These are phyloP conservation scores for Penicillium sp. DNA, from an alignment of 2,329 filamentous ascomycete genomes.

Conservation along the genomic window DNA sequence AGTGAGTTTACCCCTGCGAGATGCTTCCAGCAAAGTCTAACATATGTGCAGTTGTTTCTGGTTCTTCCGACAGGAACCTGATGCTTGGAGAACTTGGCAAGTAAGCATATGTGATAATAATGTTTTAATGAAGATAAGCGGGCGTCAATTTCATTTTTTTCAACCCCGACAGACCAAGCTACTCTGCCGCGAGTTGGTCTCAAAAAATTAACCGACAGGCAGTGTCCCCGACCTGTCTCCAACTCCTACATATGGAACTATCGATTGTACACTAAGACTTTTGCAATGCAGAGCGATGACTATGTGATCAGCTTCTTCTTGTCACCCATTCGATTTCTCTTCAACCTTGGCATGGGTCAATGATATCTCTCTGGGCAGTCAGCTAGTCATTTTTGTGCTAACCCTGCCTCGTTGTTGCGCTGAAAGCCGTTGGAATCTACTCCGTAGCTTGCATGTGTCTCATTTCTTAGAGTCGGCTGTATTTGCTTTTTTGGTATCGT, in stretches of 20 bases:
- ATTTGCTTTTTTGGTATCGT: no score
- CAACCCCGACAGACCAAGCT: not conserved
- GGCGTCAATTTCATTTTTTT: constrained; percentile 26
- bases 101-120: constrained; percentile 43
- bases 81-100: constrained; percentile 78
- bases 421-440: no score
- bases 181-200: not conserved
- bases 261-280: constrained; percentile 9
- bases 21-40: constrained; percentile 20
- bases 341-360: no score
- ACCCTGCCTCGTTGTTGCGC: no score
- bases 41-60: constrained; percentile 70
- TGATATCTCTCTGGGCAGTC: no score
- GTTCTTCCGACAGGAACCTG: constrained; percentile 84
- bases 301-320: no score
- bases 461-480: no score
- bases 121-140: constrained; percentile 27
- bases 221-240: not conserved
- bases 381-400: no score
- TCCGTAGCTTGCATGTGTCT: no score
- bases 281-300: not conserved
- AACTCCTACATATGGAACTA: not conserved
- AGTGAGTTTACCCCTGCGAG: constrained; percentile 61
- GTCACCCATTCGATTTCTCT: no score
- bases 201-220: not conserved